These are phyloP conservation scores for Annulohypoxylon nitens DNA, from an alignment of 495 filamentous ascomycete genomes.

Conservation along the genomic window DNA sequence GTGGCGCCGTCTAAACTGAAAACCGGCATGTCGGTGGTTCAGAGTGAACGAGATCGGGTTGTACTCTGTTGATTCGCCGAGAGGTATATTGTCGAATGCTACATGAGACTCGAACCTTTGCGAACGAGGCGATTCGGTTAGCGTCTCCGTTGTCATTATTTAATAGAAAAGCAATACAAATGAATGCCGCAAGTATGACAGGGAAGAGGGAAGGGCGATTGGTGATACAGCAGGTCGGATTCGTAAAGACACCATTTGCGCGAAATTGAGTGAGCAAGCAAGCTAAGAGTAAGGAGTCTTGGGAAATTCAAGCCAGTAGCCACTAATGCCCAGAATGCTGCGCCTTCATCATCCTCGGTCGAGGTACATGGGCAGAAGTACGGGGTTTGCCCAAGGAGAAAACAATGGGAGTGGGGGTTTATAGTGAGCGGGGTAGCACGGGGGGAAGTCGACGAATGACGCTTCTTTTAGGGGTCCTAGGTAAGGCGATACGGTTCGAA, in stretches of 20 bases:
- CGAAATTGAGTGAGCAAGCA: constrained; percentile 30
- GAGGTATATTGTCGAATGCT: constrained; percentile 92
- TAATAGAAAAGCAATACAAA: constrained; percentile 13
- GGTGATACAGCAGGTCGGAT: constrained; percentile 16
- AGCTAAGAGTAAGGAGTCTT: constrained; percentile 7
- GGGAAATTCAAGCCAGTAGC: constrained; percentile 25
- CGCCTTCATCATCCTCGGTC: constrained; percentile 30
- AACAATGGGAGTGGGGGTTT: constrained; percentile 35
- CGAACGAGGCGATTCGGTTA: constrained; percentile 55
- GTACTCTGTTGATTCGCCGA: constrained; percentile 72
- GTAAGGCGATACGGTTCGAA: constrained; percentile 39
- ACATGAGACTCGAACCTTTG: constrained; percentile 75
- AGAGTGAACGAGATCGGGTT: constrained; percentile 88
- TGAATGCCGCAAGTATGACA: constrained; percentile 6
- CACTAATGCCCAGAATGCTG: constrained; percentile 43
- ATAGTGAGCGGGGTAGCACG: constrained; percentile 45
- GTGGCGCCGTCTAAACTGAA: constrained; percentile 84
- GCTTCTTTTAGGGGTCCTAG: constrained; percentile 42
- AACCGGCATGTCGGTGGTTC: constrained; percentile 89
- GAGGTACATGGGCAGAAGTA: constrained; percentile 35
- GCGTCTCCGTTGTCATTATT: constrained; percentile 58
- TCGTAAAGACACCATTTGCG: constrained; percentile 37
- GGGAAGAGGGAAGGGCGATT: constrained; percentile 14
- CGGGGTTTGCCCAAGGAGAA: constrained; percentile 21
- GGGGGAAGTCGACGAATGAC: constrained; percentile 40